Percentiles rank a stretch among this genome's conserved stretches.
These are phyloP conservation scores for Hymenoscyphus occultus DNA, from an alignment of 2,329 filamentous ascomycete species.

Conservation along the genomic window DNA sequence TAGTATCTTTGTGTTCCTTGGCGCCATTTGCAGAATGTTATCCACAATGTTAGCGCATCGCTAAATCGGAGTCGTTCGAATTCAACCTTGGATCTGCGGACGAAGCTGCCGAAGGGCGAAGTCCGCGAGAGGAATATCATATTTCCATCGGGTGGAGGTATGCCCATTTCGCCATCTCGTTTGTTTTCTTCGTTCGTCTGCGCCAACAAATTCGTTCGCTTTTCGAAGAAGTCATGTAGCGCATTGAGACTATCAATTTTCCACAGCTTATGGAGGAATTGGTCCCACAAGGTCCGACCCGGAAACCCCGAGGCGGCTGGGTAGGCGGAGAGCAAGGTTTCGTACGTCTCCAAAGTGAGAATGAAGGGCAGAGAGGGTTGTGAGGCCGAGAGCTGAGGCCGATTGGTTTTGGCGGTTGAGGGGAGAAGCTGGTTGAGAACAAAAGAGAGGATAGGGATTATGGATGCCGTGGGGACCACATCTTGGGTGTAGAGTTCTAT, in stretches of 20 bases:
- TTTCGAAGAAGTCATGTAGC: conserved; percentile 72
- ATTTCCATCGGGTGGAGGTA: conserved; percentile 46
- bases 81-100: conserved; percentile 74
- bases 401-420: conserved; percentile 35
- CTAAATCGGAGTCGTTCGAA: conserved; percentile 78
- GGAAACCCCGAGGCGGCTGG: conserved; percentile 58
- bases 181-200: conserved; percentile 61
- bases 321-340: conserved; percentile 53
- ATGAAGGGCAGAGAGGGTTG: conserved; percentile 40
- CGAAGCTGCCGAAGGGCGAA: conserved; percentile 78
- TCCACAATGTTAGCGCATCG: conserved; percentile 77
- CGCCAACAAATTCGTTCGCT: conserved; percentile 54
- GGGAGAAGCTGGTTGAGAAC: conserved; percentile 68
- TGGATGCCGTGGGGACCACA: conserved; percentile 64
- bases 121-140: conserved; percentile 64
- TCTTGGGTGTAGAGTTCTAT: conserved; percentile 78
- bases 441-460: conserved; percentile 75
- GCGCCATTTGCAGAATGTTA: conserved; percentile 75
- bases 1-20: conserved; percentile 66
- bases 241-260: conserved; percentile 76
- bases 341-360: conserved; percentile 56
- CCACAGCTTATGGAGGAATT: conserved; percentile 81
- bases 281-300: conserved; percentile 81
- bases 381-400: conserved; percentile 14
- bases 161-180: conserved; percentile 51